These are phyloP conservation scores for Raphanus raphanistrum DNA, from an alignment of 345 rosid genomes.

Conservation along the genomic window DNA sequence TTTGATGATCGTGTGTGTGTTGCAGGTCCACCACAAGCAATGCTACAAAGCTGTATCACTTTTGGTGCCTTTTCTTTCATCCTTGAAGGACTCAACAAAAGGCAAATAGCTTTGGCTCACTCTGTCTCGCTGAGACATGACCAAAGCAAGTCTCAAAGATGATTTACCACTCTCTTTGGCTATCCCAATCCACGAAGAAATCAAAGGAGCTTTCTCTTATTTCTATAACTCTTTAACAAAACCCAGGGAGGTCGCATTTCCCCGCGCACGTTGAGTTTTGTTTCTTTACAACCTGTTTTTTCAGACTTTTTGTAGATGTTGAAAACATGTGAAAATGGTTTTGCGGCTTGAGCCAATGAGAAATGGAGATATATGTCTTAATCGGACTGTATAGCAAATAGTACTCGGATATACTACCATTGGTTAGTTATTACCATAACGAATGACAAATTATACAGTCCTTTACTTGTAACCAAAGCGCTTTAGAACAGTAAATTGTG, in stretches of 20 bases:
- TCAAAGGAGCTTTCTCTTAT: slow-evolving; percentile 67
- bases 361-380: neutral
- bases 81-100: slow-evolving; percentile 74
- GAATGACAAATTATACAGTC: neutral
- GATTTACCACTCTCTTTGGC: slow-evolving; percentile 52
- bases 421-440: neutral
- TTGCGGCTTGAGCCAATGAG: neutral
- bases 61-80: slow-evolving; percentile 86
- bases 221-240: slow-evolving; percentile 61
- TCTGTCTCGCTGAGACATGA: slow-evolving; percentile 40
- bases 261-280: slow-evolving; percentile 26
- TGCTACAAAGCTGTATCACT: slow-evolving; percentile 75
- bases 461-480: neutral
- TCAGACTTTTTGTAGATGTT: slow-evolving; percentile 25
- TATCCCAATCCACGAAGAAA: slow-evolving; percentile 59
- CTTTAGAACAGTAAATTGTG: neutral
- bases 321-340: neutral
- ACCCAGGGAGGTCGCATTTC: slow-evolving; percentile 38
- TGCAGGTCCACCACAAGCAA: slow-evolving; percentile 74
- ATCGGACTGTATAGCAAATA: neutral
- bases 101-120: slow-evolving; percentile 78
- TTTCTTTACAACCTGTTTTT: neutral
- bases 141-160: slow-evolving; percentile 23
- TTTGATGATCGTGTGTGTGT: slow-evolving; percentile 4
- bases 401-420: neutral